phyloP scores from a whole-genome alignment of 345 rosid genomes.

The Erodium maritimum region DNA sequence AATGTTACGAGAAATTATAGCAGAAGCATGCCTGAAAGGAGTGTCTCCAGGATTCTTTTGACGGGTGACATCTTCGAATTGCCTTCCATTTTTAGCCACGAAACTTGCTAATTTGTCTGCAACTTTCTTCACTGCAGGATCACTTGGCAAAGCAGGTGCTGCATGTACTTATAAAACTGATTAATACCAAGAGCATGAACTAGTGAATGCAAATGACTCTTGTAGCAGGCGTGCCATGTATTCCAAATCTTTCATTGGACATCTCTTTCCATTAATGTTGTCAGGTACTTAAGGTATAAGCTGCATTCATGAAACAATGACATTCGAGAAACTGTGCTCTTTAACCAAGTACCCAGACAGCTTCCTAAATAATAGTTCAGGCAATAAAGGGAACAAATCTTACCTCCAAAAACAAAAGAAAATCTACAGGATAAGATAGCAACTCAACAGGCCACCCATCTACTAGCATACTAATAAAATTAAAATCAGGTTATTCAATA shows the following conservation, averaged over 20 bases:
- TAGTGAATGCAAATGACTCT: slow-evolving; percentile 96
- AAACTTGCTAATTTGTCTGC: slow-evolving; percentile 95
- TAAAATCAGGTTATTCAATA: background rate
- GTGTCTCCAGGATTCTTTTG: slow-evolving; percentile 97
- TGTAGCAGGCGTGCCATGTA: slow-evolving; percentile 85
- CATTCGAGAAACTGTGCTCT: slow-evolving; percentile 59
- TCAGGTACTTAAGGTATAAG: slow-evolving; percentile 74
- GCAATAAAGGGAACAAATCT: slow-evolving; percentile 8
- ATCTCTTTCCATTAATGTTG: slow-evolving; percentile 88
- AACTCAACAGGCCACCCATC: background rate
- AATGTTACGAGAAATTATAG: background rate
- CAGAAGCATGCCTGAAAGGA: slow-evolving; percentile 60
- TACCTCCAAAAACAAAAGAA: background rate
- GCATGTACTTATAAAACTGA: slow-evolving; percentile 99
- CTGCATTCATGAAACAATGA: slow-evolving; percentile 94
- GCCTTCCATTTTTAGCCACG: slow-evolving; percentile 96
- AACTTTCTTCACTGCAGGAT: slow-evolving; percentile 91
- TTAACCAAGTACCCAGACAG: slow-evolving; percentile 20
- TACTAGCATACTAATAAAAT: background rate
- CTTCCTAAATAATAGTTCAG: slow-evolving; percentile 10
- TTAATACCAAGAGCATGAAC: slow-evolving; percentile 98
- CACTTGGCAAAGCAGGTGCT: slow-evolving; percentile 83
- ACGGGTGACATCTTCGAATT: slow-evolving; percentile 78
- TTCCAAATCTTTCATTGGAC: slow-evolving; percentile 85
- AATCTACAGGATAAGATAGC: background rate